Evolutionary conservation across 257 asterid genomes (phyloP).

Genomic region (Solanum pimpinellifolium): DNA sequence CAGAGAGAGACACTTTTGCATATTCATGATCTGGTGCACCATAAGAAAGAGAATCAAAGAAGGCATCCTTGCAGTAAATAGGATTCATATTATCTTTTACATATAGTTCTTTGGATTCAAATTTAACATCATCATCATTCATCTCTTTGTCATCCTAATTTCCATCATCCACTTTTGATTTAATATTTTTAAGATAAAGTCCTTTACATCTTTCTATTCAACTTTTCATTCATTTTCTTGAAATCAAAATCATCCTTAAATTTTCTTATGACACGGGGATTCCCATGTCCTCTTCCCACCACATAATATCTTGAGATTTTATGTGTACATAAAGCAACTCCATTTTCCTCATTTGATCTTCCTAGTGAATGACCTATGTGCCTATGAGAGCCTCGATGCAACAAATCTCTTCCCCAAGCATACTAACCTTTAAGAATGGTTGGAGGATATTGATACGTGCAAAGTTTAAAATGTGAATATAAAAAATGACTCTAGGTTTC

Average conservation of each 20-base stretch:
- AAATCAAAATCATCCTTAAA: slow-evolving; percentile 19
- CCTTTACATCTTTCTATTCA: slow-evolving; percentile 18
- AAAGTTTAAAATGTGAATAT: not conserved
- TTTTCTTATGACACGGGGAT: not conserved
- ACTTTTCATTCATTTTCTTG: slow-evolving; percentile 17
- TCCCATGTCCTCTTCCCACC: not conserved
- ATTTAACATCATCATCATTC: not conserved
- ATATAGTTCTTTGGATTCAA: not conserved
- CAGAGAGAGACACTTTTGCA: not conserved
- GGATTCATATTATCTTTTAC: not conserved
- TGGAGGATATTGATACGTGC: not conserved
- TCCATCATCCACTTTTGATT: not conserved
- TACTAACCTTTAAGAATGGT: not conserved
- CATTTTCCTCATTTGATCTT: not conserved
- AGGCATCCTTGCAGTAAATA: slow-evolving; percentile 9
- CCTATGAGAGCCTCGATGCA: not conserved
- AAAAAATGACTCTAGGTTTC: not conserved
- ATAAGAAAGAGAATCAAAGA: slow-evolving; percentile 12
- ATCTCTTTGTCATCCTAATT: not conserved
- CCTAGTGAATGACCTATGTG: not conserved
- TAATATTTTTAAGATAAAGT: not conserved
- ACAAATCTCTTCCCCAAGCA: not conserved
- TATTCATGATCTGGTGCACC: not conserved
- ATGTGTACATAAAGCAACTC: not conserved
- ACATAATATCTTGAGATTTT: not conserved